Evolutionary conservation across 2,329 filamentous ascomycete species (phyloP), one percentile per base, ranked within the genome.

Genomic region (Fusarium transvaalense): DNA sequence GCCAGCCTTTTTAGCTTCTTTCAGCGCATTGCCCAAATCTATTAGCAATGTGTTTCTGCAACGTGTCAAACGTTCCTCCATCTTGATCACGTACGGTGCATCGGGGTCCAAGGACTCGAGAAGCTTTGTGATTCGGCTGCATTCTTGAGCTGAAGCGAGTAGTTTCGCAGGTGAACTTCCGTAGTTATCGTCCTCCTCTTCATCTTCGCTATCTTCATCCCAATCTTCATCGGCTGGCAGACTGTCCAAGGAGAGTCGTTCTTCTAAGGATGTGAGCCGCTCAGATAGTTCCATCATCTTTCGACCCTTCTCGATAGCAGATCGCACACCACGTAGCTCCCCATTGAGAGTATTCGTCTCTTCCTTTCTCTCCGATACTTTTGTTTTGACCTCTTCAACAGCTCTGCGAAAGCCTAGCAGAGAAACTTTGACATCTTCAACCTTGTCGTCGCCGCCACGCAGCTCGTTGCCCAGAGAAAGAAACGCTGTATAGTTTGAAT

Each of bases 401-500:
- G 96, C 93, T 67, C 94, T 87, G 63, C 90, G 86, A 74, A 99
- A 97, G 0, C 93, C 93, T 63, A 98, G 78, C 56, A 99, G 80
- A 0, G 94, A 93, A 1, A 99, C 92, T 42, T 93, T 87, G 32
- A 98, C 91, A 75, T 97, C 93, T 76, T 97, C 94, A 1, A 97
- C 91, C 77, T 91, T 92, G 74, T 97, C 95, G 75, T 97, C 94
- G 10, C 97, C 97, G 4, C 94, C 94, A 55, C 89, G 88, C 42
- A 99, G 82, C 72, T 93, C 92, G 46, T 87, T 89, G 0, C 96
- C 97, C 0, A 99, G 82, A 0, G 90, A 90, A 6, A 99, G 80
- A 73, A 99, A 99, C 59, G 95, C 92, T 47, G 93, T 91, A 78
- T 99, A 98, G 79, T 99, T 97, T 52, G 91, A 88, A 76, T 99